phyloP scores from a whole-genome alignment of 805 yeast genomes.

The Lachancea waltii region DNA sequence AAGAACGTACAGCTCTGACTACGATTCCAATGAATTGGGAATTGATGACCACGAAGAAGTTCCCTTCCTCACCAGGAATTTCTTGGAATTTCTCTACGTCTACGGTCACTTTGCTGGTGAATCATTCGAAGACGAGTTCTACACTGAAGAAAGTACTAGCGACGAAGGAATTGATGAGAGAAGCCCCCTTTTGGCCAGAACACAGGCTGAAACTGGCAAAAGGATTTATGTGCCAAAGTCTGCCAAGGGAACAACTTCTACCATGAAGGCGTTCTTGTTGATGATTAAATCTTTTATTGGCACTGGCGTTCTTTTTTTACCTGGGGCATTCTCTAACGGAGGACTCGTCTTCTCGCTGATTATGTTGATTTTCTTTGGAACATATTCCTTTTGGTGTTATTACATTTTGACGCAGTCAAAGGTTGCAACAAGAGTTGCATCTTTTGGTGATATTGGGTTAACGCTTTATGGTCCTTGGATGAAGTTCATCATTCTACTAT shows the following conservation, averaged over 20 bases:
- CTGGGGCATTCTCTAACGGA: constrained; percentile 66
- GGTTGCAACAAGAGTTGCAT: constrained; percentile 51
- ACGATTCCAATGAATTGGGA: constrained; percentile 6
- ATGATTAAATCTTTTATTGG: constrained; percentile 72
- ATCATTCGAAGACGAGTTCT: constrained; percentile 60
- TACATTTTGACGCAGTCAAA: constrained; percentile 56
- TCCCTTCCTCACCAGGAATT: constrained; percentile 59
- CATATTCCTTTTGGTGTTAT: constrained; percentile 75
- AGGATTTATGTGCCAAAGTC: constrained; percentile 21
- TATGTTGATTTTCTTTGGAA: constrained; percentile 53
- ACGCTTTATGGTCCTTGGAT: constrained; percentile 58
- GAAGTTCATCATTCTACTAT: constrained; percentile 54
- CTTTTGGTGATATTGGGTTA: constrained; percentile 74
- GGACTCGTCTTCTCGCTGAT: constrained; percentile 55
- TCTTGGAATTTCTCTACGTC: constrained; percentile 66
- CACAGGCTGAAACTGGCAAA: constrained; percentile 5
- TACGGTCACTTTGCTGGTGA: constrained; percentile 89
- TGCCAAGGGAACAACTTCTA: constrained; percentile 61
- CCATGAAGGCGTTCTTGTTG: constrained; percentile 62
- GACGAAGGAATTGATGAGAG: constrained; percentile 18
- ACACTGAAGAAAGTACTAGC: constrained; percentile 39
- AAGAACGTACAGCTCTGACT: constrained; percentile 12
- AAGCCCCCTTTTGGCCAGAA: constrained; percentile 22
- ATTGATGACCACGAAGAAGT: constrained; percentile 29
- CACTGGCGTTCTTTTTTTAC: constrained; percentile 66